These are phyloP conservation scores for Aspergillus tamarii DNA, from an alignment of 2,329 filamentous ascomycete species.

Conservation along the genomic window DNA sequence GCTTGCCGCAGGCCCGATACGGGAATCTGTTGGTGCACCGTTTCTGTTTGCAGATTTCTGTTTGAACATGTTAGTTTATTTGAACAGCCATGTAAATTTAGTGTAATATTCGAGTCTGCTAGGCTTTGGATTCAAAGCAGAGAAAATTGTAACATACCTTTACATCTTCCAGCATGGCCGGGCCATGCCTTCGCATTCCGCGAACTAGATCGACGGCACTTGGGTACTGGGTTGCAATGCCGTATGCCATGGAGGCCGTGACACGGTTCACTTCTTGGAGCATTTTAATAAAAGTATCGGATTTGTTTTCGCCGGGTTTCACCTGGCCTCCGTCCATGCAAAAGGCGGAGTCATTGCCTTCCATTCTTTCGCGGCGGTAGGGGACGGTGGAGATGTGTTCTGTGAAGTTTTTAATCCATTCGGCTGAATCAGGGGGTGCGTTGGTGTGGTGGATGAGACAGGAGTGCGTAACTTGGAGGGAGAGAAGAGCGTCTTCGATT, in stretches of 20 bases:
- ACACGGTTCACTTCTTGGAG: slow-evolving; percentile 74
- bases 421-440: slow-evolving; percentile 64
- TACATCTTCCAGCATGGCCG: slow-evolving; percentile 64
- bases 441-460: slow-evolving; percentile 72
- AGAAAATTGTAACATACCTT: slow-evolving; percentile 34
- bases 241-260: slow-evolving; percentile 72
- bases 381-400: slow-evolving; percentile 78
- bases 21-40: slow-evolving; percentile 48
- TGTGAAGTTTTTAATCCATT: slow-evolving; percentile 74
- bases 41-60: slow-evolving; percentile 54
- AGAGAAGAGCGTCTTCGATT: slow-evolving; percentile 71
- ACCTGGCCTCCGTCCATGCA: slow-evolving; percentile 82
- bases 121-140: neutral
- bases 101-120: too few relatives aligned
- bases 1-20: slow-evolving; percentile 53
- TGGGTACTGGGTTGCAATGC: slow-evolving; percentile 65
- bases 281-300: slow-evolving; percentile 74
- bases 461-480: slow-evolving; percentile 69
- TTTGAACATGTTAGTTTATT: neutral
- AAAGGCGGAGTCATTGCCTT: slow-evolving; percentile 60
- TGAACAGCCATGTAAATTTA: neutral
- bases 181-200: slow-evolving; percentile 63
- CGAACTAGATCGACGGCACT: slow-evolving; percentile 61
- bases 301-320: slow-evolving; percentile 65
- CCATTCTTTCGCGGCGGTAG: slow-evolving; percentile 59